Conservation (phyloP, 1,139 yeast species). For the Kodamaea sp. region DNA sequence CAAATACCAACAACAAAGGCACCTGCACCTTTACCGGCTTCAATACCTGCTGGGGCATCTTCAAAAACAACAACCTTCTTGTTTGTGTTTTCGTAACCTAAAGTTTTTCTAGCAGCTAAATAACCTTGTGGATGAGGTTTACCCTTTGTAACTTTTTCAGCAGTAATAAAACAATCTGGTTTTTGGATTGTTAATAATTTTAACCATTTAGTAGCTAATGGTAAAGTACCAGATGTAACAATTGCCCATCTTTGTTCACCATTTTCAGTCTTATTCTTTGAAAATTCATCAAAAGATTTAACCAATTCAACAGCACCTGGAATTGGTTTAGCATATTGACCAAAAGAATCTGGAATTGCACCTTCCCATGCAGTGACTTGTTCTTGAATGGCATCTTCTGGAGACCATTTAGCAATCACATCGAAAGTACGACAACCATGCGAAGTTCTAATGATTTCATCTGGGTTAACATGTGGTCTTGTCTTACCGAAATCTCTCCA, state of each 20-base stretch:
- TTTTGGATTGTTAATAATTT: constrained; percentile 55
- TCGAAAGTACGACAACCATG: constrained; percentile 85
- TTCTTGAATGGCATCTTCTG: constrained; percentile 64
- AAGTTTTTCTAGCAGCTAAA: constrained; percentile 56
- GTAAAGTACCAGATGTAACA: constrained; percentile 78
- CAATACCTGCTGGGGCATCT: constrained; percentile 86
- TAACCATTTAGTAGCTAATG: constrained; percentile 78
- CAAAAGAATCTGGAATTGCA: constrained; percentile 67
- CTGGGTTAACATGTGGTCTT: constrained; percentile 68
- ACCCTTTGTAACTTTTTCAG: constrained; percentile 72
- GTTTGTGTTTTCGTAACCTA: constrained; percentile 45
- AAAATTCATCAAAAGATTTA: constrained; percentile 45
- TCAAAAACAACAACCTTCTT: constrained; percentile 70
- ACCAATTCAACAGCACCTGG: constrained; percentile 70
- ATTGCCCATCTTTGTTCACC: constrained; percentile 67
- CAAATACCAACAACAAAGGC: constrained; percentile 82
- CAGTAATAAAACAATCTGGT: constrained; percentile 76
- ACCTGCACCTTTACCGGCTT: constrained; percentile 82
- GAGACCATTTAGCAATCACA: constrained; percentile 70
- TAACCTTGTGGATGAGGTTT: constrained; percentile 87
- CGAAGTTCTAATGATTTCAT: constrained; percentile 65
- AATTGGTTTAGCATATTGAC: constrained; percentile 67
- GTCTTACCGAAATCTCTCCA: constrained; percentile 72
- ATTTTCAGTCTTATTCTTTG: constrained; percentile 40
- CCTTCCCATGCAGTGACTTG: constrained; percentile 70